Conservation (phyloP, 805 yeast species). For the Wickerhamomyces xylosicus region DNA sequence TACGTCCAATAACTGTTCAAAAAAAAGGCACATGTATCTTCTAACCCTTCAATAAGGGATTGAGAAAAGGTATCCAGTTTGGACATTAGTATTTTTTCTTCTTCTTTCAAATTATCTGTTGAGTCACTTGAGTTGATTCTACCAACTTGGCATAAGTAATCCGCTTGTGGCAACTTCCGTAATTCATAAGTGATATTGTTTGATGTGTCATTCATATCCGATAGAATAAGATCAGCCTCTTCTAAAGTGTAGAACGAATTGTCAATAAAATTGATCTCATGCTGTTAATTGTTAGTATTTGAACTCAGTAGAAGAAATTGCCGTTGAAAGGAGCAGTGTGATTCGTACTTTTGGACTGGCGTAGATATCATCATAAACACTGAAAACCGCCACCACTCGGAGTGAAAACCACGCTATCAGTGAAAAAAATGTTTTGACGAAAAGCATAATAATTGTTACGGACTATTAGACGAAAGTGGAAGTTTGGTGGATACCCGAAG, state of each 20-base stretch:
- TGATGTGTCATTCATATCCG: not conserved
- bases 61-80: slow-evolving; percentile 1
- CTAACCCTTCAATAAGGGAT: not conserved
- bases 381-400: slow-evolving; percentile 7
- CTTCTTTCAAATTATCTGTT: not conserved
- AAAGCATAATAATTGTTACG: too few species aligned
- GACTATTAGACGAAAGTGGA: too few species aligned
- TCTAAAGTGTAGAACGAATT: slow-evolving; percentile 1
- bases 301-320: too few species aligned
- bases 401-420: not conserved
- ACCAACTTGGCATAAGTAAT: slow-evolving; percentile 8
- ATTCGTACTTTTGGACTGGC: slow-evolving; percentile 14
- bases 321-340: too few species aligned
- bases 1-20: slow-evolving; percentile 11
- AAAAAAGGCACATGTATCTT: not conserved
- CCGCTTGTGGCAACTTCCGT: not conserved
- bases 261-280: slow-evolving; percentile 5
- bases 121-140: not conserved
- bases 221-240: slow-evolving; percentile 2
- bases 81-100: not conserved
- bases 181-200: slow-evolving; percentile 3
- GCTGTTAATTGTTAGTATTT: slow-evolving; percentile 5
- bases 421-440: too few species aligned
- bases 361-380: slow-evolving; percentile 12
- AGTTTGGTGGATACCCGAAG: too few species aligned